phyloP scores from a whole-genome alignment of 768 basidiomycete species.

The Galerina marginata region DNA sequence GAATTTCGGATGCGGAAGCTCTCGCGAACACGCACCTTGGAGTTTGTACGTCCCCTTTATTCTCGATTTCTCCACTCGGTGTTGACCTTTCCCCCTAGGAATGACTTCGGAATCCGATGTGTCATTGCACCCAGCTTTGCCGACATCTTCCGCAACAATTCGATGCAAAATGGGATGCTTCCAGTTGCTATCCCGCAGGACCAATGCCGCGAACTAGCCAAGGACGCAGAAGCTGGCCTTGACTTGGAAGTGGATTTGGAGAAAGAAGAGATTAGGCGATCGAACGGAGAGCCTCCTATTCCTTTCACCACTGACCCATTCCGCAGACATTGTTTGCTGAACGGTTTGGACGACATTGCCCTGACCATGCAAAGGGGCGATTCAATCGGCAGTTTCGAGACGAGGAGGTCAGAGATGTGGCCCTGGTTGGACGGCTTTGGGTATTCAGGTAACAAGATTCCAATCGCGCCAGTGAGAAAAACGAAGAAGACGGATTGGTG shows the following conservation, averaged over 20 bases:
- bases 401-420: slow-evolving; percentile 77
- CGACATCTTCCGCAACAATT: slow-evolving; percentile 88
- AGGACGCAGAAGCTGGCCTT: slow-evolving; percentile 76
- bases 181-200: slow-evolving; percentile 74
- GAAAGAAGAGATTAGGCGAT: slow-evolving; percentile 76
- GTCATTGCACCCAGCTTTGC: slow-evolving; percentile 89
- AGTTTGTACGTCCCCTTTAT: slow-evolving; percentile 62
- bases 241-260: slow-evolving; percentile 88
- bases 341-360: slow-evolving; percentile 96
- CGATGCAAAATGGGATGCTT: slow-evolving; percentile 94
- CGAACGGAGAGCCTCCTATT: slow-evolving; percentile 74
- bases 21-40: slow-evolving; percentile 92
- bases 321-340: slow-evolving; percentile 91
- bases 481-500: slow-evolving; percentile 78
- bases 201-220: slow-evolving; percentile 72
- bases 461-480: slow-evolving; percentile 46
- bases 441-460: slow-evolving; percentile 81
- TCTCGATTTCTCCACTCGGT: neutral
- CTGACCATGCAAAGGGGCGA: slow-evolving; percentile 84
- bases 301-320: slow-evolving; percentile 87
- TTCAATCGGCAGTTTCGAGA: slow-evolving; percentile 82
- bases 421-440: slow-evolving; percentile 98
- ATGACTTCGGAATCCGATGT: slow-evolving; percentile 90
- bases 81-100: slow-evolving; percentile 42
- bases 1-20: slow-evolving; percentile 93